A percentile compares a stretch with the other conserved stretches of the same genome.
phyloP scores from a whole-genome alignment of 768 basidiomycete genomes.

The Kwoniella dendrophila region DNA sequence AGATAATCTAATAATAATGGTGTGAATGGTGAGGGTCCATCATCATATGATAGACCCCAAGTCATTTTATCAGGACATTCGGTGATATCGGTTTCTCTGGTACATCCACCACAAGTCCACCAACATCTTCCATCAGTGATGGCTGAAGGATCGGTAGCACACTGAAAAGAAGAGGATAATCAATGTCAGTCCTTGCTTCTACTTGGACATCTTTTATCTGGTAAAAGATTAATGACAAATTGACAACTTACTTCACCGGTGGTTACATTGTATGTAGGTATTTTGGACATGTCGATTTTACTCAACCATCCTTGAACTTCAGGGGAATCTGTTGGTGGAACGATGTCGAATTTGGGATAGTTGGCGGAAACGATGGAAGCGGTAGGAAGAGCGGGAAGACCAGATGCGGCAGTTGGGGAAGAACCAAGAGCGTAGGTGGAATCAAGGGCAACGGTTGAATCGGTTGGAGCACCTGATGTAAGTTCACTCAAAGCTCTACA shows the following conservation, averaged over 20 bases:
- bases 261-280: slow-evolving; percentile 42
- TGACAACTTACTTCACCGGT: slow-evolving; percentile 34
- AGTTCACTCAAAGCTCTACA: slow-evolving; percentile 38
- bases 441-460: slow-evolving; percentile 43
- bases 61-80: slow-evolving; percentile 69
- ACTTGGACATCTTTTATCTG: not conserved
- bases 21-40: slow-evolving; percentile 79
- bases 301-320: slow-evolving; percentile 51
- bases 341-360: slow-evolving; percentile 52
- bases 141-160: slow-evolving; percentile 65
- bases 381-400: slow-evolving; percentile 49
- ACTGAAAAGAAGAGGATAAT: slow-evolving; percentile 58
- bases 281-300: slow-evolving; percentile 34
- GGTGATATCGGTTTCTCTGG: slow-evolving; percentile 67
- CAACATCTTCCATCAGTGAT: slow-evolving; percentile 67
- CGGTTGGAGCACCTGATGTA: slow-evolving; percentile 44
- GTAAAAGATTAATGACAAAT: not conserved
- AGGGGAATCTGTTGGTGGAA: slow-evolving; percentile 51
- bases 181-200: not conserved
- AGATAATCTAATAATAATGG: slow-evolving; percentile 73
- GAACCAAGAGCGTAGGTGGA: slow-evolving; percentile 48
- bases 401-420: slow-evolving; percentile 40
- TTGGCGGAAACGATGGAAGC: slow-evolving; percentile 37
- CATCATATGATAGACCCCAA: slow-evolving; percentile 64
- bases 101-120: slow-evolving; percentile 81